Percentiles rank a stretch among this genome's conserved stretches.
Evolutionary conservation across 352 stramenopile species (phyloP).

Genomic region (Elongisporangium undulatum): DNA sequence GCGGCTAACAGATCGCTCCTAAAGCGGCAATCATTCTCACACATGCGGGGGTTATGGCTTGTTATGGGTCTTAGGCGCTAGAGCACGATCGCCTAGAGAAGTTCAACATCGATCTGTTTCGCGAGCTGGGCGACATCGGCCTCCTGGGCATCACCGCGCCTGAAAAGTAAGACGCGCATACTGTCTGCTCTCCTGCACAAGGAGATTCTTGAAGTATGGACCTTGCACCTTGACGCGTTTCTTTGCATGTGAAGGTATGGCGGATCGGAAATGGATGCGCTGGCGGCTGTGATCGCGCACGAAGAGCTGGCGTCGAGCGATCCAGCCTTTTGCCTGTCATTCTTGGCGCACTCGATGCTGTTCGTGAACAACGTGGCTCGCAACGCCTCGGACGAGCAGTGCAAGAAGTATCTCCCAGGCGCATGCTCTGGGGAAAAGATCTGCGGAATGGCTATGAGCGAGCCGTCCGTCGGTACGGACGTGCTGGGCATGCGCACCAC

Average conservation of each 20-base stretch:
- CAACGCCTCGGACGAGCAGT: conserved; percentile 89
- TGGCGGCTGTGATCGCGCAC: conserved; percentile 93
- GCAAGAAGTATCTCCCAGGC: conserved; percentile 84
- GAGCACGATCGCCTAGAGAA: conserved; percentile 95
- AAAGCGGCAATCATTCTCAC: background rate
- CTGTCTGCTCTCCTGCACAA: background rate
- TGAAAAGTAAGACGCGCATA: conserved; percentile 80
- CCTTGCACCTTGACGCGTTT: background rate
- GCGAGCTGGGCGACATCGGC: conserved; percentile 93
- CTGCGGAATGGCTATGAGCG: conserved; percentile 99
- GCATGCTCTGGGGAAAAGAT: conserved; percentile 93
- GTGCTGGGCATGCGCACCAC: conserved; percentile 96
- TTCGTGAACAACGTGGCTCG: conserved; percentile 92
- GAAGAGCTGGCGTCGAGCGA: conserved; percentile 97
- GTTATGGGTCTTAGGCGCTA: conserved; percentile 47
- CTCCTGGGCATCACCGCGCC: conserved; percentile 95
- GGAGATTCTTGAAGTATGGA: background rate
- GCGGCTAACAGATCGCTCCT: background rate
- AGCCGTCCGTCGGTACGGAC: conserved; percentile 95
- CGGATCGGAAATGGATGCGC: conserved; percentile 94
- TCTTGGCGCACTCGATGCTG: conserved; percentile 93
- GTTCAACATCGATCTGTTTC: conserved; percentile 97
- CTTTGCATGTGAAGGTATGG: conserved; percentile 65
- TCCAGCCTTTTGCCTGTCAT: conserved; percentile 98
- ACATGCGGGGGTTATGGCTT: background rate